Percentiles rank a stretch among this genome's conserved stretches.
These are phyloP conservation scores for Limnanthes douglasii DNA, from an alignment of 345 rosid genomes.

Conservation along the genomic window DNA sequence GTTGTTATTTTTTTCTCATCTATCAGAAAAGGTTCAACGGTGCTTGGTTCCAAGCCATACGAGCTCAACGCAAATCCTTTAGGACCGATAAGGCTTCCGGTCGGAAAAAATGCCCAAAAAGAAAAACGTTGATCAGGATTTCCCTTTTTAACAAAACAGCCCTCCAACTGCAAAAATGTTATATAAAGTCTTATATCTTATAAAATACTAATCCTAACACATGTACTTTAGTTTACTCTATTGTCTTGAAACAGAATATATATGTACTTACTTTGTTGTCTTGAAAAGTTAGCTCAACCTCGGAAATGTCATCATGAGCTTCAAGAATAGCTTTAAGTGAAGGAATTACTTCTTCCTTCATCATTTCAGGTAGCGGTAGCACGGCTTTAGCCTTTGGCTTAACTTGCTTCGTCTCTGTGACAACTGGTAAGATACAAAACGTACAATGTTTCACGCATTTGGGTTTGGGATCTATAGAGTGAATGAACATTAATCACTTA, in stretches of 20 bases:
- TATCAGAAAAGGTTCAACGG: constrained; percentile 84
- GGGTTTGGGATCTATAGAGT: too few relatives aligned
- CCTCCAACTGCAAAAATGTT: constrained; percentile 46
- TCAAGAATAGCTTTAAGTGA: constrained; percentile 43
- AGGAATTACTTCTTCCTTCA: constrained; percentile 92
- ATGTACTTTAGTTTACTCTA: too few relatives aligned
- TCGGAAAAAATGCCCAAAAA: constrained; percentile 93
- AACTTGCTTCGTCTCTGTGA: constrained; percentile 30
- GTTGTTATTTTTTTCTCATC: constrained; percentile 86
- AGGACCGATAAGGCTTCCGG: constrained; percentile 60
- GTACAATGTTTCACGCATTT: too few relatives aligned
- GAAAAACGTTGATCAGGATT: constrained; percentile 35
- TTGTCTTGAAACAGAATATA: too few relatives aligned
- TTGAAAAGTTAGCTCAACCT: constrained; percentile 49
- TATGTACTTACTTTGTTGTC: constrained; percentile 81
- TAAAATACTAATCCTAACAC: too few relatives aligned
- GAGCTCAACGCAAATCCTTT: constrained; percentile 78
- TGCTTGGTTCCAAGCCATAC: constrained; percentile 59
- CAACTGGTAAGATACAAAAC: constrained; percentile 14
- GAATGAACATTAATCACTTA: too few relatives aligned
- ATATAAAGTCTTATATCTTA: too few relatives aligned
- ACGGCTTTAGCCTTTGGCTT: constrained; percentile 14
- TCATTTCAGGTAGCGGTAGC: constrained; percentile 57
- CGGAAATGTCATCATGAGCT: constrained; percentile 48
- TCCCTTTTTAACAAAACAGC: constrained; percentile 51